A percentile compares a stretch with the other conserved stretches of the same genome.
These are phyloP conservation scores for Niveomyces coronatus DNA, from an alignment of 2,329 filamentous ascomycete genomes.

Conservation along the genomic window DNA sequence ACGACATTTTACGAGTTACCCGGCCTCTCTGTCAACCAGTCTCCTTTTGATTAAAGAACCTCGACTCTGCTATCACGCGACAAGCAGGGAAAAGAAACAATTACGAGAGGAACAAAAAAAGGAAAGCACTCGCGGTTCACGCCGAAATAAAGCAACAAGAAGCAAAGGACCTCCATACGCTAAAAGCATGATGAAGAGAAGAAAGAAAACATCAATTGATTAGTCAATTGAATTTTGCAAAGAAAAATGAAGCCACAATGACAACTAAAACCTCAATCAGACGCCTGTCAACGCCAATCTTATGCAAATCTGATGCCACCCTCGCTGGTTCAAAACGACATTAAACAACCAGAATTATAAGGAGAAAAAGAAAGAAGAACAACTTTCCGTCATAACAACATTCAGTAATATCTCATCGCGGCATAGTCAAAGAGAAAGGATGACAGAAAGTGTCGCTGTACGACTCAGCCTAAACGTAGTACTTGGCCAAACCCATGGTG, in stretches of 20 bases:
- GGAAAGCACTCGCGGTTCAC: not conserved
- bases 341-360: not conserved
- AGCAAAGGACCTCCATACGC: not conserved
- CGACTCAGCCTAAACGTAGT: too few species aligned
- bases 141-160: not conserved
- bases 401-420: slow-evolving; percentile 1
- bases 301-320: slow-evolving; percentile 16
- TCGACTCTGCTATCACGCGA: too few species aligned
- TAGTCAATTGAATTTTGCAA: not conserved
- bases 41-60: too few species aligned
- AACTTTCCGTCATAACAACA: slow-evolving; percentile 1
- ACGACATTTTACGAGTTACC: too few species aligned
- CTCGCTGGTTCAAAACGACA: not conserved
- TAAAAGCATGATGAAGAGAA: not conserved
- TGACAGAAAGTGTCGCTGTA: not conserved
- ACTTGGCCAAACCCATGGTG: too few species aligned
- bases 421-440: not conserved
- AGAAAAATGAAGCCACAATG: slow-evolving; percentile 8
- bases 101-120: too few species aligned
- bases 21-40: too few species aligned
- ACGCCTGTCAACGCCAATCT: slow-evolving; percentile 19
- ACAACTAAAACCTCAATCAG: slow-evolving; percentile 8
- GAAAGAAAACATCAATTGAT: not conserved
- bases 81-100: too few species aligned
- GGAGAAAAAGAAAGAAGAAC: slow-evolving; percentile 7